Conservation (phyloP, 106 monocot species). For the Apostasia shenzhenica region DNA sequence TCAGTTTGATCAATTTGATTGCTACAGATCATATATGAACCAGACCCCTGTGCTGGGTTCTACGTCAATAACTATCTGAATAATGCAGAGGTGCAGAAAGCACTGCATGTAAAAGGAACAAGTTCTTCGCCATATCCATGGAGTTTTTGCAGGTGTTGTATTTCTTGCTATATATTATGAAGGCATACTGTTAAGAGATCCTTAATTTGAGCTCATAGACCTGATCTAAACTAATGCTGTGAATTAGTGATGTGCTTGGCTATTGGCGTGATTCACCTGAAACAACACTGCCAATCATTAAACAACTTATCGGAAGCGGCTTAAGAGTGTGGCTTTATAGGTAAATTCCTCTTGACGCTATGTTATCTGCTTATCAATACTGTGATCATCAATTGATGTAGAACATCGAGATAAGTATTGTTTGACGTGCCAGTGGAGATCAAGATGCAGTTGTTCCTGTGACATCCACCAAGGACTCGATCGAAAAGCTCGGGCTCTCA, state of each 20-base stretch:
- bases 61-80: too few species aligned
- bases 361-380: background rate
- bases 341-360: background rate
- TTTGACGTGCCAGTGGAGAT: constrained; percentile 1
- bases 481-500: constrained; percentile 15
- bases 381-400: too few species aligned
- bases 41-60: too few species aligned
- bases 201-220: background rate
- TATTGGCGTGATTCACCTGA: constrained; percentile 10
- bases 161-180: background rate
- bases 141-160: background rate
- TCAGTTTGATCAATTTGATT: too few species aligned
- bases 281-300: constrained; percentile 17
- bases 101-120: background rate
- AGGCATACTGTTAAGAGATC: background rate
- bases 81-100: too few species aligned
- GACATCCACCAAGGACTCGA: constrained; percentile 13
- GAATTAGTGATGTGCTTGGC: too few species aligned
- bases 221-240: background rate
- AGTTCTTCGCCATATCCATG: background rate
- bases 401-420: too few species aligned
- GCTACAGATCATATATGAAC: too few species aligned
- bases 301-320: constrained; percentile 15
- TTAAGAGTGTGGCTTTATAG: constrained; percentile 29
- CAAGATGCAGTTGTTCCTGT: constrained; percentile 7